phyloP scores from a whole-genome alignment of 2,329 filamentous ascomycete species.

The Ramichloridium luteum region DNA sequence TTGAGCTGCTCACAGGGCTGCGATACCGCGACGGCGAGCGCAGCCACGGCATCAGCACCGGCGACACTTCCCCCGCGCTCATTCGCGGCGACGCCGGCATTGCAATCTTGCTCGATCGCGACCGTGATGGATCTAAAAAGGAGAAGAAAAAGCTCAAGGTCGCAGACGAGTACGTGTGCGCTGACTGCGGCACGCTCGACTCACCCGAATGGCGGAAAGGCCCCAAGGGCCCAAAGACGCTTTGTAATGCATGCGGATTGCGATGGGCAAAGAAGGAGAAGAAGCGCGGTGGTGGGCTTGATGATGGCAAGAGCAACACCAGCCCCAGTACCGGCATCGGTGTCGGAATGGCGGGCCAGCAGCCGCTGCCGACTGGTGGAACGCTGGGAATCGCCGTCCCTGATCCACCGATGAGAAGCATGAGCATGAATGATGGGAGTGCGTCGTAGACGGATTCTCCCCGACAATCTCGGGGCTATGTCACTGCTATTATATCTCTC shows the following conservation, averaged over 20 bases:
- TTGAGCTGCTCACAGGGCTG: conserved; percentile 85
- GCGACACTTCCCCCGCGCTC: conserved; percentile 65
- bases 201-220: conserved; percentile 95
- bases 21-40: conserved; percentile 81
- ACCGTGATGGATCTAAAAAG: conserved; percentile 71
- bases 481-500: too few relatives aligned
- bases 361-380: conserved; percentile 8
- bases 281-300: conserved; percentile 22
- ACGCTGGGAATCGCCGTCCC: too few relatives aligned
- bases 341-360: conserved; percentile 6
- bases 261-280: conserved; percentile 31
- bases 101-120: conserved; percentile 67
- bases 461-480: too few relatives aligned
- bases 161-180: conserved; percentile 81
- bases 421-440: too few relatives aligned
- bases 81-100: conserved; percentile 81
- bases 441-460: too few relatives aligned
- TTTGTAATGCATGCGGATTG: conserved; percentile 83
- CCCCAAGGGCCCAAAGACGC: conserved; percentile 79
- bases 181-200: conserved; percentile 86
- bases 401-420: too few relatives aligned
- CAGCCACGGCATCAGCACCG: conserved; percentile 76
- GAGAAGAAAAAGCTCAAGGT: conserved; percentile 78
- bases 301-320: conserved; percentile 15
- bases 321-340: conserved; percentile 11